Evolutionary conservation across 805 yeast genomes (phyloP), one percentile per base, ranked within the genome.

Genomic region (Geotrichum ghanense): DNA sequence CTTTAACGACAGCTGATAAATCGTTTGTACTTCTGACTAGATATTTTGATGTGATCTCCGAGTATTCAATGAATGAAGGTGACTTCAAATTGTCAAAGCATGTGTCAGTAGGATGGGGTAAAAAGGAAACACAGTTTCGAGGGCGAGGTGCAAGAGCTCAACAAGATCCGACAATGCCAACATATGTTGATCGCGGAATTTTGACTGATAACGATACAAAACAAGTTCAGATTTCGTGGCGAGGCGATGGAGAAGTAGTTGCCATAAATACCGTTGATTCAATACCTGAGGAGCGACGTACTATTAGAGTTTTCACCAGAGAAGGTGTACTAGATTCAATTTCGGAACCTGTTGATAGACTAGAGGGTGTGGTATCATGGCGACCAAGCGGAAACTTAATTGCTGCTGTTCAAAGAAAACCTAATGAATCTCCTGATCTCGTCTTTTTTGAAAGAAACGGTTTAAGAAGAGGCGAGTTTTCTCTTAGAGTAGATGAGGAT

Each of bases 71-170:
- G 50, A 63, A 72, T 42, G 67, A 74, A 0, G 73, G 72, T 6
- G 98, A 92, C 60, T 70, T 89, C 42, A 65, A 76, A 44, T 68
- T 71, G 25, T 80, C 88, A 1, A 81, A 79, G 53, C 95, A 92
- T 59, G 96, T 92, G 31, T 81, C 90, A 22, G 96, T 92, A 40
- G 99, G 99, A 22, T 92, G 99, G 99, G 99, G 99, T 59, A 84
- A 83, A 51, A 81, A 82, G 54, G 97, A 90, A 62, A 92, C 99
- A 0, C 99, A 92, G 66, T 92, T 92, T 64, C 79, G 83, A 64
- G 99, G 99, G 45, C 81, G 76, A 58, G 98, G 98, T 52, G 92
- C 84, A 24, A 81, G 81, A 56, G 72, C 74, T 4, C 51, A 70
- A 34, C 70, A 79, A 57, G 98, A 92, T 63, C 98, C 97, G 23